These are phyloP conservation scores for Lipomyces spencermartinsiae DNA, from an alignment of 805 yeast species.

Conservation along the genomic window DNA sequence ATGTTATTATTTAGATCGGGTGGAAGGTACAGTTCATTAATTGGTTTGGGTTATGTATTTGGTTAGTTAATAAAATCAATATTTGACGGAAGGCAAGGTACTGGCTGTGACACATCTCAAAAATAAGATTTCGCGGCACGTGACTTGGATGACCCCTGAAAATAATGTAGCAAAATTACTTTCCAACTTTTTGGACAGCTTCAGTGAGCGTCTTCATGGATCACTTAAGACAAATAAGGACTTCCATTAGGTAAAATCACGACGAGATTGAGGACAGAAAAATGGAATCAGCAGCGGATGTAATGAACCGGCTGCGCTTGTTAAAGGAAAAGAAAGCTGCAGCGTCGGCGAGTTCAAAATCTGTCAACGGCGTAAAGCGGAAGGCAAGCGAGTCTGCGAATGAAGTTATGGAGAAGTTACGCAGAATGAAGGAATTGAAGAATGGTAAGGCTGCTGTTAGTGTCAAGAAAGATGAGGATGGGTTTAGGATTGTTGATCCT, in stretches of 20 bases:
- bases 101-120: not conserved
- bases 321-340: constrained; percentile 16
- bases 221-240: not conserved
- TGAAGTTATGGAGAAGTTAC: constrained; percentile 30
- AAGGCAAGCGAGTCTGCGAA: constrained; percentile 13
- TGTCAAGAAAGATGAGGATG: constrained; percentile 6
- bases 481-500: constrained; percentile 15
- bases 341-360: not conserved
- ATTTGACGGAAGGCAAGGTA: not conserved
- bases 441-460: not conserved
- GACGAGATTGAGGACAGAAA: not conserved
- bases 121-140: not conserved
- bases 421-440: constrained; percentile 22
- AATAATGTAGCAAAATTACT: not conserved
- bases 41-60: not conserved
- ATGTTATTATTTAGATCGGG: not conserved
- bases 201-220: too few relatives aligned
- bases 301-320: constrained; percentile 26
- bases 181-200: too few relatives aligned
- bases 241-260: not conserved
- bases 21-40: not conserved
- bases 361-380: not conserved
- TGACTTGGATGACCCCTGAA: not conserved
- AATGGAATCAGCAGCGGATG: constrained; percentile 33
- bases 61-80: not conserved